Evolutionary conservation across 495 filamentous ascomycete genomes (phyloP).

Genomic region (Aspergillus affinis): DNA sequence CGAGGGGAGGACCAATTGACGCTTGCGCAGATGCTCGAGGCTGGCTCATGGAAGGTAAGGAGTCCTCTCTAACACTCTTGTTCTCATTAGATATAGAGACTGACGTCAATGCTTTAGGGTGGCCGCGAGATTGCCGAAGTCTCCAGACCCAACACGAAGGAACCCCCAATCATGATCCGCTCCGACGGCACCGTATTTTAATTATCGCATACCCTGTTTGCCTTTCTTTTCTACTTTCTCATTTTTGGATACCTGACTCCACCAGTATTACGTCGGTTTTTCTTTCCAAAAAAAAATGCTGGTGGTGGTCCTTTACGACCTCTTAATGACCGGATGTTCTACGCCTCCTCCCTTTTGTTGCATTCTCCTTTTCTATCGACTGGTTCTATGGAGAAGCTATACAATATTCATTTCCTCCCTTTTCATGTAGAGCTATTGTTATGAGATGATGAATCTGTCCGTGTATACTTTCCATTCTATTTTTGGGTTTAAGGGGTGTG

Average conservation of each 20-base stretch:
- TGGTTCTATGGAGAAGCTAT: not conserved
- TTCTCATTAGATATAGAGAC: constrained; percentile 14
- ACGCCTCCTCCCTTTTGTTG: constrained; percentile 17
- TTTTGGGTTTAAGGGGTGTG: not conserved
- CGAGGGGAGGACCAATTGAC: constrained; percentile 52
- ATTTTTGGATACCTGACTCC: constrained; percentile 35
- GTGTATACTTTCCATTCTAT: constrained; percentile 2
- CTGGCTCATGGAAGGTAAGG: constrained; percentile 78
- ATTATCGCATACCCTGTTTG: constrained; percentile 30
- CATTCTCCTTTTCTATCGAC: constrained; percentile 3
- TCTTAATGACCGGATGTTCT: constrained; percentile 38
- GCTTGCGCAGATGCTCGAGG: constrained; percentile 68
- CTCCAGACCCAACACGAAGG: constrained; percentile 92
- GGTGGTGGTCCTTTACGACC: constrained; percentile 37
- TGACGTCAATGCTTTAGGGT: constrained; percentile 58
- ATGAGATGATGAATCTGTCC: constrained; percentile 3
- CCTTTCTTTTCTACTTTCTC: constrained; percentile 20
- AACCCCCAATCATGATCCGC: constrained; percentile 93
- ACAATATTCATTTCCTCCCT: not conserved
- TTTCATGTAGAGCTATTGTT: constrained; percentile 5
- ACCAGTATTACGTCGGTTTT: constrained; percentile 17
- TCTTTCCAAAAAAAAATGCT: constrained; percentile 8
- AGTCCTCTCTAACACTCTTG: not conserved
- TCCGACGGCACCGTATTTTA: constrained; percentile 97
- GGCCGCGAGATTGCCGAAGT: constrained; percentile 95